Evolutionary conservation across 2,329 filamentous ascomycete genomes (phyloP).

Genomic region (Chrysoporthe puriensis): DNA sequence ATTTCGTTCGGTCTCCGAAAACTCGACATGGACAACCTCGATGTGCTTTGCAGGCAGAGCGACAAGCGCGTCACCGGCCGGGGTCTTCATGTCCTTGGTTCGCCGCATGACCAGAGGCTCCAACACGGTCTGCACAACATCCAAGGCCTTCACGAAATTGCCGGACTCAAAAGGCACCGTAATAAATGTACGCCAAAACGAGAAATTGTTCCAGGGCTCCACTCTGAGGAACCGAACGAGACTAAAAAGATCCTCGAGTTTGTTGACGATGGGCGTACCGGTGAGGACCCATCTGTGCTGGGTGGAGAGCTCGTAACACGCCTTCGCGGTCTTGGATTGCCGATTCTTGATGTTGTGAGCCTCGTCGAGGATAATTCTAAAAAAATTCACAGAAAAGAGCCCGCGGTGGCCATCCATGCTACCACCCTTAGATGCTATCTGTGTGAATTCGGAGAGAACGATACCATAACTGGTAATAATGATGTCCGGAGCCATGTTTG

Average conservation of each 20-base stretch:
- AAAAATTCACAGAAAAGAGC: slow-evolving; percentile 91
- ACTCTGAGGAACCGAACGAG: slow-evolving; percentile 90
- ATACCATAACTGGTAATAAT: slow-evolving; percentile 95
- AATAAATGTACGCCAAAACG: slow-evolving; percentile 99
- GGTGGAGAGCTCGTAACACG: slow-evolving; percentile 87
- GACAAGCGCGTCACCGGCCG: slow-evolving; percentile 75
- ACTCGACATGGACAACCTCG: slow-evolving; percentile 84
- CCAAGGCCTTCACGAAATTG: slow-evolving; percentile 88
- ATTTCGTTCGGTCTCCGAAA: slow-evolving; percentile 82
- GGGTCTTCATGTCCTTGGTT: slow-evolving; percentile 98
- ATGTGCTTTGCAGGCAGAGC: slow-evolving; percentile 79
- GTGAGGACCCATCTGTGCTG: slow-evolving; percentile 92
- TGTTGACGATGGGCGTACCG: slow-evolving; percentile 95
- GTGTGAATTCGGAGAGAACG: slow-evolving; percentile 85
- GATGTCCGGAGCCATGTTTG: slow-evolving; percentile 77
- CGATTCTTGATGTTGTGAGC: slow-evolving; percentile 91
- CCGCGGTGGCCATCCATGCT: slow-evolving; percentile 69
- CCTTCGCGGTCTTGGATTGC: slow-evolving; percentile 90
- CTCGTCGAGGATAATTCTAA: slow-evolving; percentile 93
- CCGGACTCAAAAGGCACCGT: slow-evolving; percentile 96
- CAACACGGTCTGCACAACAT: slow-evolving; percentile 95
- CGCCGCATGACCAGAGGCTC: slow-evolving; percentile 93
- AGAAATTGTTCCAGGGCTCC: slow-evolving; percentile 98
- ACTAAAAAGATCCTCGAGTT: slow-evolving; percentile 91
- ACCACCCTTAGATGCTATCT: slow-evolving; percentile 69